Conservation (phyloP, 2,329 filamentous ascomycete genomes). For the Penicillium aurantiogriseum region DNA sequence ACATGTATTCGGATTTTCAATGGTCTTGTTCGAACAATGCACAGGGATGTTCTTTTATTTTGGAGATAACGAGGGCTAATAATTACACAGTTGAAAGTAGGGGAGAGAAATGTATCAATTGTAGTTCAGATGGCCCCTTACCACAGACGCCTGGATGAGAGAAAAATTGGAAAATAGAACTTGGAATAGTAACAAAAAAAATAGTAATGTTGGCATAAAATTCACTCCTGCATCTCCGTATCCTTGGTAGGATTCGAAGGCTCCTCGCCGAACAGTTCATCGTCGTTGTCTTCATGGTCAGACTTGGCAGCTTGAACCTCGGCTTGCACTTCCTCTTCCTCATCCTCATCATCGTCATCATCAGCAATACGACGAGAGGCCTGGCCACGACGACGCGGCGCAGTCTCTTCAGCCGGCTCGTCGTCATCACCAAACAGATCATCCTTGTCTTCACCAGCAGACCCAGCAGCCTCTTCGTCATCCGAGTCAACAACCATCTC, state of each 20-base stretch:
- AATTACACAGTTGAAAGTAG: background rate
- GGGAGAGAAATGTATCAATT: slow-evolving; percentile 3
- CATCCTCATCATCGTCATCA: slow-evolving; percentile 47
- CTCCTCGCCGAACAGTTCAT: slow-evolving; percentile 40
- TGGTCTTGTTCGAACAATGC: background rate
- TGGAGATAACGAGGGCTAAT: background rate
- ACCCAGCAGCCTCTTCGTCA: slow-evolving; percentile 35
- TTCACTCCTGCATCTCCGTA: slow-evolving; percentile 38
- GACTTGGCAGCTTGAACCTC: slow-evolving; percentile 39
- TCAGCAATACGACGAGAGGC: slow-evolving; percentile 36
- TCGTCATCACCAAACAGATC: slow-evolving; percentile 31
- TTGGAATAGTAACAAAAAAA: slow-evolving; percentile 10
- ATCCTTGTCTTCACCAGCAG: slow-evolving; percentile 26
- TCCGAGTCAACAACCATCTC: slow-evolving; percentile 81
- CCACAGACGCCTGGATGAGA: slow-evolving; percentile 13
- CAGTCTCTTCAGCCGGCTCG: slow-evolving; percentile 44
- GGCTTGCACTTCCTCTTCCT: slow-evolving; percentile 36
- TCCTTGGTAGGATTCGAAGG: slow-evolving; percentile 26
- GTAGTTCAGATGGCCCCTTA: slow-evolving; percentile 4
- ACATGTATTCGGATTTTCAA: background rate
- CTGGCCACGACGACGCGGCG: slow-evolving; percentile 37
- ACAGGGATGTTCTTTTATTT: background rate
- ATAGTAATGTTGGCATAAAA: background rate
- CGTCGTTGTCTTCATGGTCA: slow-evolving; percentile 29
- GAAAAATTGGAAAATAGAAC: slow-evolving; percentile 16